Evolutionary conservation across 306 rosid genomes (phyloP).

Genomic region (Rosa chinensis): DNA sequence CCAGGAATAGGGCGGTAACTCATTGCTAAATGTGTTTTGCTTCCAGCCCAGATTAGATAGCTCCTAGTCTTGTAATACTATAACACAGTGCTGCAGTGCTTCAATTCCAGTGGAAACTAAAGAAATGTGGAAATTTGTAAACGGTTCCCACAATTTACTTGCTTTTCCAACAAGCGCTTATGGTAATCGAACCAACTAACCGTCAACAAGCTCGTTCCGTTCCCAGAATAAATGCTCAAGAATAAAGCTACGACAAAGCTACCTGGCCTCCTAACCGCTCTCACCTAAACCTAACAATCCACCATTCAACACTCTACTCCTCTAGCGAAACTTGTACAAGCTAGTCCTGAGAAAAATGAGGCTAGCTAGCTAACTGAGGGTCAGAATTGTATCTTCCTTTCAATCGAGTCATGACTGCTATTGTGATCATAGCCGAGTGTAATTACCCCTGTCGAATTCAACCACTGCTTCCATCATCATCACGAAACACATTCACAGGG

Average conservation of each 20-base stretch:
- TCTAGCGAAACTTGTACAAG: neutral
- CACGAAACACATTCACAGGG: too few relatives aligned
- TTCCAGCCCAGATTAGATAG: neutral
- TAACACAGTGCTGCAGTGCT: neutral
- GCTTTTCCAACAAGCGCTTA: neutral
- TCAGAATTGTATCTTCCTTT: neutral
- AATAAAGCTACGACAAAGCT: neutral
- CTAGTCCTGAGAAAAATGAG: neutral
- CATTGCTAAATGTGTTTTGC: conserved; percentile 1
- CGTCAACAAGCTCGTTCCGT: neutral
- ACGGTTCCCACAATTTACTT: neutral
- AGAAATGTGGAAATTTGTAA: neutral
- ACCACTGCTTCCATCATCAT: too few relatives aligned
- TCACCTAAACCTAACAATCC: conserved; percentile 14
- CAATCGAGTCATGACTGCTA: neutral
- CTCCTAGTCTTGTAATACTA: neutral
- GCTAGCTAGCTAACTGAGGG: neutral
- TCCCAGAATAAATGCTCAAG: neutral
- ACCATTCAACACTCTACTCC: neutral
- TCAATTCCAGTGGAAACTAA: neutral
- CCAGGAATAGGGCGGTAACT: conserved; percentile 14
- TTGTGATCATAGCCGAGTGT: too few relatives aligned
- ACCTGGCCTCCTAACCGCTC: neutral
- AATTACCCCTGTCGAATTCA: too few relatives aligned
- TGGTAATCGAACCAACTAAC: neutral